Conservation (phyloP, 768 basidiomycete species). For the Tricholoma saponaceum region DNA sequence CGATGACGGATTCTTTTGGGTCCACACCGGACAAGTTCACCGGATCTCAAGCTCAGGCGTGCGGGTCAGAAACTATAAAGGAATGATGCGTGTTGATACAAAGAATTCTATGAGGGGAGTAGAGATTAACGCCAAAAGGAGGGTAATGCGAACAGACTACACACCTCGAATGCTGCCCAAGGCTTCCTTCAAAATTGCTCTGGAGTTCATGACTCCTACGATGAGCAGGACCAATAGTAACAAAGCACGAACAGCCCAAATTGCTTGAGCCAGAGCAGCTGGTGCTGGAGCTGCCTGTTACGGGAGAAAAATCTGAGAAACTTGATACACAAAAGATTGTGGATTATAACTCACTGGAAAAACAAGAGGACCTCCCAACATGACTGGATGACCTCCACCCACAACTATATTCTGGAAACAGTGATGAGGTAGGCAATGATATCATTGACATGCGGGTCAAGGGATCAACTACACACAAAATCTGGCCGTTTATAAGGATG, state of each 20-base stretch:
- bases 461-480: neutral
- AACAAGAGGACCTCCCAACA: neutral
- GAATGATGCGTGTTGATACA: neutral
- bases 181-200: neutral
- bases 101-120: neutral
- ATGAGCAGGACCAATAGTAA: neutral
- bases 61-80: too few relatives aligned
- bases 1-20: too few relatives aligned
- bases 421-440: neutral
- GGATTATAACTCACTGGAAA: neutral
- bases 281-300: neutral
- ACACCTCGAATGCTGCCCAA: neutral
- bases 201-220: neutral
- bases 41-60: too few relatives aligned
- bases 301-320: neutral
- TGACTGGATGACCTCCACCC: neutral
- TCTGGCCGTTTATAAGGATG: neutral
- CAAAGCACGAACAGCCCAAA: neutral
- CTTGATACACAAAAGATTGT: neutral
- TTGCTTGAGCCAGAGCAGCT: neutral
- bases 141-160: neutral
- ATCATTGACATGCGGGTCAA: too few relatives aligned
- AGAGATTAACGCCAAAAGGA: neutral
- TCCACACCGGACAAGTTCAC: too few relatives aligned
- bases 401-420: neutral